A percentile compares a stretch with the other conserved stretches of the same genome.
Conservation (phyloP, 2,329 filamentous ascomycete species). For the Helicocarpus griseus region DNA sequence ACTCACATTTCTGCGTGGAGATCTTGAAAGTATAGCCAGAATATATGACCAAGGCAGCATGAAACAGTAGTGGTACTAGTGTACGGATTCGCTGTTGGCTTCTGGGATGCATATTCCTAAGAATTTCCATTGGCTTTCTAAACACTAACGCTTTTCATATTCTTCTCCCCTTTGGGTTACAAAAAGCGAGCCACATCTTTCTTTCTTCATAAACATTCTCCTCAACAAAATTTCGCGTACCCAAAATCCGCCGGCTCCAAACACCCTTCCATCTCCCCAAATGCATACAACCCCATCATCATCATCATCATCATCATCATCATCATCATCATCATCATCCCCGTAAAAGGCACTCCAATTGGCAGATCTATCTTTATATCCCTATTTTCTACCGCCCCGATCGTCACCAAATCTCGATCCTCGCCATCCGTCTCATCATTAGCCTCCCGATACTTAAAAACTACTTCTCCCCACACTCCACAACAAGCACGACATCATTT, state of each 20-base stretch:
- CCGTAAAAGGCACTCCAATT: constrained; percentile 35
- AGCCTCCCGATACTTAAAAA: constrained; percentile 19
- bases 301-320: no score
- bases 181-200: not conserved
- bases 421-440: constrained; percentile 6
- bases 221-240: constrained; percentile 20
- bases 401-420: constrained; percentile 16
- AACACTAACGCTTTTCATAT: not conserved
- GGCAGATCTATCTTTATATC: constrained; percentile 28
- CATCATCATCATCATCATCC: no score
- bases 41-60: no score
- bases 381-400: constrained; percentile 22
- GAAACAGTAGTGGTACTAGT: no score
- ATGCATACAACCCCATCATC: constrained; percentile 40
- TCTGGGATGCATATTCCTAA: no score
- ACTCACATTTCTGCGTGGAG: no score
- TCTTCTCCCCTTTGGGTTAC: no score
- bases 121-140: not conserved
- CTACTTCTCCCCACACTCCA: constrained; percentile 25
- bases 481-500: constrained; percentile 18
- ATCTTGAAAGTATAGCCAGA: no score
- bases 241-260: constrained; percentile 34
- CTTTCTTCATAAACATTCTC: not conserved
- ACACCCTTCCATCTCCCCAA: constrained; percentile 32
- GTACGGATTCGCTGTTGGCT: no score